Evolutionary conservation across 2,329 filamentous ascomycete species (phyloP).

Genomic region (Periconia sp.): DNA sequence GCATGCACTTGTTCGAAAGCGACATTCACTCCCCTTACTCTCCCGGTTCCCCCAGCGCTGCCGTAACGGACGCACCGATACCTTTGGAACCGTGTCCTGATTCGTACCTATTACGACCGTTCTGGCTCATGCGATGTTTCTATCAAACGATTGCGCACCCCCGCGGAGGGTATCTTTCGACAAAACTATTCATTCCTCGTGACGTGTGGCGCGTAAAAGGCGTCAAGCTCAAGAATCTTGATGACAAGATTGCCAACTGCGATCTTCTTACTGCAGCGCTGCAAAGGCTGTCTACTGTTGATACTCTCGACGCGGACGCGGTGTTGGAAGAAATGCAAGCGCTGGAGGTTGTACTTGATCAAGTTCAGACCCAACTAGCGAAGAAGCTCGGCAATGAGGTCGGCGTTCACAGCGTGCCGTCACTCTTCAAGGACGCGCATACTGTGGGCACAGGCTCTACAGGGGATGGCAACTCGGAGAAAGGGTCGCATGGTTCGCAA

Average conservation of each 20-base stretch:
- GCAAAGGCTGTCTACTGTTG: constrained; percentile 80
- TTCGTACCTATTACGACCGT: constrained; percentile 87
- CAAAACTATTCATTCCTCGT: constrained; percentile 86
- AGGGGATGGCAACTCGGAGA: constrained; percentile 29
- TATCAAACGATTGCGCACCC: constrained; percentile 93
- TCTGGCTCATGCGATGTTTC: constrained; percentile 95
- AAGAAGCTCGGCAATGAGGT: constrained; percentile 95
- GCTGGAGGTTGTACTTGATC: constrained; percentile 83
- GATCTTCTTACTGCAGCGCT: constrained; percentile 90
- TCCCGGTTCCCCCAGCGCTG: constrained; percentile 69
- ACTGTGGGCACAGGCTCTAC: constrained; percentile 38
- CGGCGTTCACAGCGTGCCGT: constrained; percentile 75
- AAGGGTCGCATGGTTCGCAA: constrained; percentile 35
- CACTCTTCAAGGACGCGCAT: constrained; percentile 75
- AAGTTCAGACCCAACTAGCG: constrained; percentile 75
- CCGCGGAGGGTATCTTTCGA: constrained; percentile 88
- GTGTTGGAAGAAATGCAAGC: constrained; percentile 93
- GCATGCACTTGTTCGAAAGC: constrained; percentile 82
- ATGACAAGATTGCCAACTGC: constrained; percentile 93
- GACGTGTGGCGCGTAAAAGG: constrained; percentile 95
- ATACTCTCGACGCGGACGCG: constrained; percentile 89
- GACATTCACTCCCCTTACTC: constrained; percentile 72
- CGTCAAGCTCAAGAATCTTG: constrained; percentile 87
- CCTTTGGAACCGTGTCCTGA: constrained; percentile 91
- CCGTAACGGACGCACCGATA: constrained; percentile 70